Evolutionary conservation across 1,284 basidiomycete genomes (phyloP).

Genomic region (Cutaneotrichosporon mucoides): DNA sequence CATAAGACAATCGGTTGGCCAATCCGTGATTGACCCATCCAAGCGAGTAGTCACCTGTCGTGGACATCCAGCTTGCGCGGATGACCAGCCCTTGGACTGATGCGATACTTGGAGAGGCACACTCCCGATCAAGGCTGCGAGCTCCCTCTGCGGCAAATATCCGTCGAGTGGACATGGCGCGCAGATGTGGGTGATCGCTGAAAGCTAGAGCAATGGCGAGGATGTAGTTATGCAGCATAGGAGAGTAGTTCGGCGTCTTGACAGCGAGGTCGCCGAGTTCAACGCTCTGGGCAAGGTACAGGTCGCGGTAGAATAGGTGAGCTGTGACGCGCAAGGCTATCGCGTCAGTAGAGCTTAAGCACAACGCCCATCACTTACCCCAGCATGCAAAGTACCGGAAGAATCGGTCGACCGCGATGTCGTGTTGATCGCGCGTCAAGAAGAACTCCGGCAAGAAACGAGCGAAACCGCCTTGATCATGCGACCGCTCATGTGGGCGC

Average conservation of each 20-base stretch:
- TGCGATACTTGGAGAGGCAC: conserved; percentile 57
- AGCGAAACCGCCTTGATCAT: conserved; percentile 8
- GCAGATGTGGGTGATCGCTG: conserved; percentile 56
- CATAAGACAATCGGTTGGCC: conserved; percentile 21
- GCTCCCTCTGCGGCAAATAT: conserved; percentile 58
- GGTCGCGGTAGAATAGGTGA: conserved; percentile 22
- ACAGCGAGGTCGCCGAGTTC: conserved; percentile 35
- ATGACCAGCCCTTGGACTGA: conserved; percentile 59
- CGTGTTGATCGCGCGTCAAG: conserved; percentile 25
- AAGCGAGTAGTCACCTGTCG: conserved; percentile 34
- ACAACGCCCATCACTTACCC: conserved; percentile 11
- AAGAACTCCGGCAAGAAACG: conserved; percentile 15
- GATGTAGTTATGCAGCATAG: conserved; percentile 65
- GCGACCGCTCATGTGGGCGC: not conserved
- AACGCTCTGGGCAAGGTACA: conserved; percentile 13
- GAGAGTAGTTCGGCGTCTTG: conserved; percentile 60
- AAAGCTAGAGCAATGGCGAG: conserved; percentile 60
- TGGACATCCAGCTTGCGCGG: conserved; percentile 59
- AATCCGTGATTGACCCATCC: conserved; percentile 31
- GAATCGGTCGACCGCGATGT: conserved; percentile 27
- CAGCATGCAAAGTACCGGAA: conserved; percentile 31
- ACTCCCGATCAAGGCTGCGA: conserved; percentile 58
- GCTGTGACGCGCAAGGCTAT: conserved; percentile 14
- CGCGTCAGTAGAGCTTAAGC: no score
- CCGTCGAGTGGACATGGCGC: conserved; percentile 52